Percentiles rank a stretch among this genome's conserved stretches.
phyloP scores from a whole-genome alignment of 176 grass and related monocot species.

The Raddia distichophylla region DNA sequence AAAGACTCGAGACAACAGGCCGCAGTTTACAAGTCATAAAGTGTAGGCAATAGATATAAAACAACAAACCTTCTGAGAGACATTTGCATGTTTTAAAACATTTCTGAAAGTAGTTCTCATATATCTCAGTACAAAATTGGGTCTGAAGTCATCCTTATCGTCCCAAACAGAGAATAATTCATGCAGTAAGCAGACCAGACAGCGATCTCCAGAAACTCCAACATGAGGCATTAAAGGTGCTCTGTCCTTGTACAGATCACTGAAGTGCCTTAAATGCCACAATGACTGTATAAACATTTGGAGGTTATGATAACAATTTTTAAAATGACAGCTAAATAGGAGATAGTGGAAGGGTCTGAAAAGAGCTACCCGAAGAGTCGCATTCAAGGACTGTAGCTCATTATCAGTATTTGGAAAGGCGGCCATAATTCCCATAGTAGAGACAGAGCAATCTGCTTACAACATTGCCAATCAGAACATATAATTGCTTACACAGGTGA shows the following conservation, averaged over 20 bases:
- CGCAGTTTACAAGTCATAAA: not conserved
- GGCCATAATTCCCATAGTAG: not conserved
- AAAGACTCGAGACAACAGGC: not conserved
- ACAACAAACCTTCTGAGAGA: conserved; percentile 29
- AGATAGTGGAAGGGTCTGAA: not conserved
- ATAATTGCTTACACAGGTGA: conserved; percentile 9
- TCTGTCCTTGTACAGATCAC: not conserved
- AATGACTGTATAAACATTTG: conserved; percentile 22
- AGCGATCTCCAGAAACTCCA: conserved; percentile 1
- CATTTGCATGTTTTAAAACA: not conserved
- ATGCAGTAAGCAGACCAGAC: not conserved
- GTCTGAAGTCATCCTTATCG: not conserved
- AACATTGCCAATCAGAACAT: not conserved
- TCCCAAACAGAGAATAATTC: conserved; percentile 22
- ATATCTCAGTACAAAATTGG: not conserved
- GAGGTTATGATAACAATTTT: not conserved
- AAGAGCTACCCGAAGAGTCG: conserved; percentile 26
- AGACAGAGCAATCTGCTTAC: conserved; percentile 16
- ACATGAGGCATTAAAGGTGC: conserved; percentile 19
- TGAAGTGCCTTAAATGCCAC: conserved; percentile 35
- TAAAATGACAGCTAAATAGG: not conserved
- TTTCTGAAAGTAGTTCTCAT: conserved; percentile 20
- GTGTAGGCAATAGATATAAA: not conserved
- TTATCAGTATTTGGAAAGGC: not conserved
- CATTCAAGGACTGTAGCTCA: conserved; percentile 13